A percentile compares a stretch with the other conserved stretches of the same genome.
Evolutionary conservation across 306 rosid genomes (phyloP).

Genomic region (Neltuma alba): DNA sequence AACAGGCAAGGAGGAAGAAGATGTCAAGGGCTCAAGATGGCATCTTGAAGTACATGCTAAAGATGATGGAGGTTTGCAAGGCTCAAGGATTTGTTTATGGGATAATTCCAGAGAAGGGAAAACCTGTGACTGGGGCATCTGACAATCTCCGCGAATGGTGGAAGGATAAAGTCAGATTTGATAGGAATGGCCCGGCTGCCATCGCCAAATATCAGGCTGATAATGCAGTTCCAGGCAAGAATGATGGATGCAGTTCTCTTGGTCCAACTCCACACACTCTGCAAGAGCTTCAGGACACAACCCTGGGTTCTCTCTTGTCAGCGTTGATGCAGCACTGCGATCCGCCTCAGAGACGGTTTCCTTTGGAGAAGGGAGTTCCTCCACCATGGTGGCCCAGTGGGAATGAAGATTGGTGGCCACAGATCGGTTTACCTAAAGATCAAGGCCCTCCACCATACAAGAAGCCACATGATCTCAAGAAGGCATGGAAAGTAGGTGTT

Average conservation of each 20-base stretch:
- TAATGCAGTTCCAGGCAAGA: slow-evolving; percentile 60
- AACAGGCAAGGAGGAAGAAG: slow-evolving; percentile 88
- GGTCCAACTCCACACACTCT: slow-evolving; percentile 78
- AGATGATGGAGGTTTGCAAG: slow-evolving; percentile 88
- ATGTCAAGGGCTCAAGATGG: slow-evolving; percentile 92
- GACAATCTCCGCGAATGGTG: slow-evolving; percentile 92
- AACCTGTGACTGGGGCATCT: slow-evolving; percentile 79
- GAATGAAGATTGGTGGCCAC: slow-evolving; percentile 86
- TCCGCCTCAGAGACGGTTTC: slow-evolving; percentile 75
- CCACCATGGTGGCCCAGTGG: slow-evolving; percentile 94
- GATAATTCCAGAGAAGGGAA: slow-evolving; percentile 81
- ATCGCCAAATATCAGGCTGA: slow-evolving; percentile 74
- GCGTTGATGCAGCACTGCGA: slow-evolving; percentile 82
- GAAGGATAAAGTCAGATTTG: slow-evolving; percentile 87
- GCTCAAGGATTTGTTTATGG: slow-evolving; percentile 91
- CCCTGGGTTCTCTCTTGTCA: slow-evolving; percentile 78
- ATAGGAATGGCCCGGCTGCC: slow-evolving; percentile 84
- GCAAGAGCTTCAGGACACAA: slow-evolving; percentile 86
- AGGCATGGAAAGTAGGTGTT: slow-evolving; percentile 82
- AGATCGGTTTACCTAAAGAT: slow-evolving; percentile 61
- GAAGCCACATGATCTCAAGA: slow-evolving; percentile 81
- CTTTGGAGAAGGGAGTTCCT: slow-evolving; percentile 73
- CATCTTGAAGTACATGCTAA: slow-evolving; percentile 81
- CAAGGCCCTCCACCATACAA: slow-evolving; percentile 84
- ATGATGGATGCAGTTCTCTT: slow-evolving; percentile 58